Percentiles rank a stretch among this genome's conserved stretches.
Evolutionary conservation across 306 rosid genomes (phyloP).

Genomic region (Comarum palustre): DNA sequence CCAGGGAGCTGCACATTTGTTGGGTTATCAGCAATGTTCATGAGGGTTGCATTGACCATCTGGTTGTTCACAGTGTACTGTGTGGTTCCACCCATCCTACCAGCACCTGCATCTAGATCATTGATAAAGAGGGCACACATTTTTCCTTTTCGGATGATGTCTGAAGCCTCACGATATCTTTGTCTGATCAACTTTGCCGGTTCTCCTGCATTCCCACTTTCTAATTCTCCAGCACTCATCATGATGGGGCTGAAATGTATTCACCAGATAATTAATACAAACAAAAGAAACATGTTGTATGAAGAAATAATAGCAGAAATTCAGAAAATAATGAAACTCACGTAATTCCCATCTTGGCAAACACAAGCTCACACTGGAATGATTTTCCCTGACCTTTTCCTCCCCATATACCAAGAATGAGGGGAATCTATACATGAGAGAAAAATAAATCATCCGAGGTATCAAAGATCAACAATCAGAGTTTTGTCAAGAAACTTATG

Average conservation of each 20-base stretch:
- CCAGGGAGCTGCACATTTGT: slow-evolving; percentile 58
- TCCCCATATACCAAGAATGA: slow-evolving; percentile 50
- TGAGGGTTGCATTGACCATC: slow-evolving; percentile 61
- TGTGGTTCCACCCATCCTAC: slow-evolving; percentile 54
- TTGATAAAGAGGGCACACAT: slow-evolving; percentile 58
- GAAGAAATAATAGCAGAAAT: not conserved
- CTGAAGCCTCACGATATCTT: slow-evolving; percentile 43
- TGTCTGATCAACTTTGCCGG: slow-evolving; percentile 49
- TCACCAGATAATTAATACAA: not conserved
- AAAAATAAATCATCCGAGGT: not conserved
- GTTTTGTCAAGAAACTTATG: not conserved
- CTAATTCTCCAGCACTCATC: slow-evolving; percentile 56
- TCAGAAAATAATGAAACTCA: slow-evolving; percentile 12
- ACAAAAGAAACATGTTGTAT: not conserved
- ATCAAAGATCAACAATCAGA: slow-evolving; percentile 11
- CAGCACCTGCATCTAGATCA: slow-evolving; percentile 63
- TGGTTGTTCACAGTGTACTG: slow-evolving; percentile 64
- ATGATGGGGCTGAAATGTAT: slow-evolving; percentile 40
- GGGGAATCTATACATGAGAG: slow-evolving; percentile 30
- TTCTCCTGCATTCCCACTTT: slow-evolving; percentile 54
- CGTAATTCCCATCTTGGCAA: slow-evolving; percentile 53
- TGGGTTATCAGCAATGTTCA: slow-evolving; percentile 64
- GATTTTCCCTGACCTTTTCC: slow-evolving; percentile 55
- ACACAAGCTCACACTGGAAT: slow-evolving; percentile 54
- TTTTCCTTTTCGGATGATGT: slow-evolving; percentile 51